A percentile compares a stretch with the other conserved stretches of the same genome.
phyloP scores from a whole-genome alignment of 2,329 filamentous ascomycete species.

The Verticillium tricorpus region DNA sequence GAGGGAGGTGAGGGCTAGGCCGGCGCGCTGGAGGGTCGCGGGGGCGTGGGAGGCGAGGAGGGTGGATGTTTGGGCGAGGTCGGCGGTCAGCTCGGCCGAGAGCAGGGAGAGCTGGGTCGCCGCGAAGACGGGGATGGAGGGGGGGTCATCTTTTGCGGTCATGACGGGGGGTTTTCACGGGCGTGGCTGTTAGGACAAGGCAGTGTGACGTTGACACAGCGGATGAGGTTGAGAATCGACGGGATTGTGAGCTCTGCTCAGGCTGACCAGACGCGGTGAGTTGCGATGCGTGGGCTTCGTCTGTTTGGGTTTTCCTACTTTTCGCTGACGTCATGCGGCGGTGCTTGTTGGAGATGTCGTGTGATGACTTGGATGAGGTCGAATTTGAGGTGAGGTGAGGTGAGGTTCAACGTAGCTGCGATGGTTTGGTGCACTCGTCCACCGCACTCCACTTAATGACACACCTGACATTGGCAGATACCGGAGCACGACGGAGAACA shows the following conservation, averaged over 20 bases:
- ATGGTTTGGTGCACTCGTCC: neutral
- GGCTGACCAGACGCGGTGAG: neutral
- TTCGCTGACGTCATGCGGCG: neutral
- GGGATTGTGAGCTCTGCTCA: neutral
- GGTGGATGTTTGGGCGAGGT: conserved; percentile 64
- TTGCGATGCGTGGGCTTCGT: too few species aligned
- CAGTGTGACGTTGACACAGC: neutral
- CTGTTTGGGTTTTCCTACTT: neutral
- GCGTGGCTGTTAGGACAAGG: neutral
- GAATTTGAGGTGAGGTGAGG: neutral
- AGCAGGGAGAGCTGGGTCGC: conserved; percentile 67
- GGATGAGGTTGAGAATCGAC: neutral
- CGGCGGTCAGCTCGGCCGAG: conserved; percentile 64
- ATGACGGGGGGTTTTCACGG: conserved; percentile 17
- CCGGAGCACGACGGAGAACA: too few species aligned
- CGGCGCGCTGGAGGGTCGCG: conserved; percentile 65
- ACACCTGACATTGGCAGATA: too few species aligned
- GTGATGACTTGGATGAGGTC: neutral
- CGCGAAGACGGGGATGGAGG: conserved; percentile 66
- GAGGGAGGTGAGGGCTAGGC: conserved; percentile 76
- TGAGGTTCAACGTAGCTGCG: neutral
- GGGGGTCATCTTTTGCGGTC: conserved; percentile 27
- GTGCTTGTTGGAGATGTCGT: neutral
- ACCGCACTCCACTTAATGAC: neutral
- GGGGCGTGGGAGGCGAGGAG: conserved; percentile 67